These are phyloP conservation scores for Venturia asperata DNA, from an alignment of 2,329 filamentous ascomycete genomes.

Conservation along the genomic window DNA sequence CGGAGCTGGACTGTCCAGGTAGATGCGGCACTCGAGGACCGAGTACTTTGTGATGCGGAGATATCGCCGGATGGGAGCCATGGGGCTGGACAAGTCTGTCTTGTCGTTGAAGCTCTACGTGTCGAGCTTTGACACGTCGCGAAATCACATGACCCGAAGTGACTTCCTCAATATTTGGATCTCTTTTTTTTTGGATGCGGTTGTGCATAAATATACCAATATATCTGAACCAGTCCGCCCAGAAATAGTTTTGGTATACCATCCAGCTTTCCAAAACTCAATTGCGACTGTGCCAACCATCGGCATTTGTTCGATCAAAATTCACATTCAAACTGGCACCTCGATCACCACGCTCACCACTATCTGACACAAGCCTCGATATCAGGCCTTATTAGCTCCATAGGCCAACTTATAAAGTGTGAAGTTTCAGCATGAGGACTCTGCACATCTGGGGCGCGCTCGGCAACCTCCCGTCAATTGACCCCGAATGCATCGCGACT, in stretches of 20 bases:
- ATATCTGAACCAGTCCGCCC: too few relatives aligned
- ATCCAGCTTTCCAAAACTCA: too few relatives aligned
- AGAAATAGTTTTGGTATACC: too few relatives aligned
- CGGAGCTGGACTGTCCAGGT: slow-evolving; percentile 83
- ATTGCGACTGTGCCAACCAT: too few relatives aligned
- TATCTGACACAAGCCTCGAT: too few relatives aligned
- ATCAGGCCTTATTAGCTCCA: too few relatives aligned
- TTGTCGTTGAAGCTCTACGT: not conserved
- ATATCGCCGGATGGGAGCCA: slow-evolving; percentile 86
- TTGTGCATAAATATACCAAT: not conserved
- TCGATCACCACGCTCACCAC: too few relatives aligned
- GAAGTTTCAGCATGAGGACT: slow-evolving; percentile 42
- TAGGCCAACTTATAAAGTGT: too few relatives aligned
- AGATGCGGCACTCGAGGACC: slow-evolving; percentile 93
- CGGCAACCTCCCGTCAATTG: slow-evolving; percentile 82
- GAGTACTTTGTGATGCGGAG: slow-evolving; percentile 88
- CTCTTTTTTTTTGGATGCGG: not conserved
- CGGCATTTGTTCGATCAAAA: too few relatives aligned
- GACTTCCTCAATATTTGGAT: too few relatives aligned
- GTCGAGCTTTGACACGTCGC: slow-evolving; percentile 2
- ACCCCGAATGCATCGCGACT: slow-evolving; percentile 79
- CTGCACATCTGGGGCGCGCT: slow-evolving; percentile 88
- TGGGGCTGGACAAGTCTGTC: slow-evolving; percentile 33
- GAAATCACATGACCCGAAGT: not conserved
- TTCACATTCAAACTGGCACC: too few relatives aligned